A percentile compares a stretch with the other conserved stretches of the same genome.
Conservation (phyloP, 140 eudicot species). For the Senecio squalidus region DNA sequence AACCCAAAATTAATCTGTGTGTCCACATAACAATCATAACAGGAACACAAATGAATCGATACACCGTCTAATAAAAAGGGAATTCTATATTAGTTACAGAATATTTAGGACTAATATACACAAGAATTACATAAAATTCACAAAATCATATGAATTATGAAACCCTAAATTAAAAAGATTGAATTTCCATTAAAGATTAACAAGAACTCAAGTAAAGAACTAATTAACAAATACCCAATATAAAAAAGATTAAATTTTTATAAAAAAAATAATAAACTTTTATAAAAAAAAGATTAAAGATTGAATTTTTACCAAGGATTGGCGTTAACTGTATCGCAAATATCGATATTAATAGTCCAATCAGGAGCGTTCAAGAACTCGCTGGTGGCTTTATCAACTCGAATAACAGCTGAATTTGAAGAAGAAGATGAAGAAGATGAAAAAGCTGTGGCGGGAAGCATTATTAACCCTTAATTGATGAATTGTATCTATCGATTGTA, state of each 20-base stretch:
- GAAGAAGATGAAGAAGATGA: slow-evolving; percentile 56
- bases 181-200: no score
- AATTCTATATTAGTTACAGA: no score
- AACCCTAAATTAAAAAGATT: no score
- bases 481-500: neutral
- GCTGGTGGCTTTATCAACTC: slow-evolving; percentile 97
- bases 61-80: no score
- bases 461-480: neutral
- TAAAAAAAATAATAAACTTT: neutral
- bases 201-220: neutral
- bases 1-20: no score
- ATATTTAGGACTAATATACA: no score
- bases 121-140: no score
- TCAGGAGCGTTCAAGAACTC: slow-evolving; percentile 89
- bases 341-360: slow-evolving; percentile 91
- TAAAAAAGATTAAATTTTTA: neutral
- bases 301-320: slow-evolving; percentile 47
- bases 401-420: slow-evolving; percentile 53
- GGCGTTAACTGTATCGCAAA: slow-evolving; percentile 75
- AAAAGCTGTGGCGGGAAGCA: slow-evolving; percentile 60
- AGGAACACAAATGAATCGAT: no score
- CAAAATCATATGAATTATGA: no score
- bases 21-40: no score
- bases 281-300: neutral
- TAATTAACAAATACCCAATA: neutral